Evolutionary conservation across 371 early-diverging fungal species (phyloP).

Genomic region (Dinochytrium kinnereticum): DNA sequence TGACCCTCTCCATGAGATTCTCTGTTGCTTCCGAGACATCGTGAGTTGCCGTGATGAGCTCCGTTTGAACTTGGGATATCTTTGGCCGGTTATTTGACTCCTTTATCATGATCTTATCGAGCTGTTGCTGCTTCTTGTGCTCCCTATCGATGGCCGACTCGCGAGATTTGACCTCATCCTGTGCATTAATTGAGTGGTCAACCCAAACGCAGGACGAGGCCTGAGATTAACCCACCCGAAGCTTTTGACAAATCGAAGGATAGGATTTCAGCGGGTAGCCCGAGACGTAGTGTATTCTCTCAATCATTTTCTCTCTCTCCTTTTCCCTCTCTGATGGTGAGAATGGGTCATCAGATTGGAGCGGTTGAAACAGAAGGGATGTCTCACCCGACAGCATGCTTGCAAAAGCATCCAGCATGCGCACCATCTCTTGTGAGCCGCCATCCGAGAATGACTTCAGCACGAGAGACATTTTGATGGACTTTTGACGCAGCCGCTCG

Average conservation of each 20-base stretch:
- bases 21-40: constrained; percentile 36
- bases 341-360: neutral
- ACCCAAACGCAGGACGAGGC: neutral
- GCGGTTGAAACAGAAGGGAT: too few species aligned
- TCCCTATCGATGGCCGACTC: constrained; percentile 37
- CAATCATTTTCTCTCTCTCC: constrained; percentile 30
- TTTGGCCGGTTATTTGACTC: constrained; percentile 34
- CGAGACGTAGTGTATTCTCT: constrained; percentile 28
- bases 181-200: too few species aligned
- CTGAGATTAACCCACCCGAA: constrained; percentile 22
- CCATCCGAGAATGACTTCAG: constrained; percentile 23
- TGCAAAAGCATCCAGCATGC: constrained; percentile 19
- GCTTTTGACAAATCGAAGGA: constrained; percentile 27
- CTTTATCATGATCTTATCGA: constrained; percentile 37
- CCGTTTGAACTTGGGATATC: constrained; percentile 34
- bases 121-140: constrained; percentile 34
- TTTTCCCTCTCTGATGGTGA: constrained; percentile 25
- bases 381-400: constrained; percentile 31
- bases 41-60: constrained; percentile 33
- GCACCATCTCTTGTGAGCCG: constrained; percentile 10
- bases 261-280: constrained; percentile 31
- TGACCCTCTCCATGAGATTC: constrained; percentile 27
- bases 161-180: constrained; percentile 16
- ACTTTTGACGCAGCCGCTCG: constrained; percentile 34
- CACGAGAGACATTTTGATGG: constrained; percentile 29